Conservation (phyloP, 441 rosid genomes). For the Mallotus repandus region DNA sequence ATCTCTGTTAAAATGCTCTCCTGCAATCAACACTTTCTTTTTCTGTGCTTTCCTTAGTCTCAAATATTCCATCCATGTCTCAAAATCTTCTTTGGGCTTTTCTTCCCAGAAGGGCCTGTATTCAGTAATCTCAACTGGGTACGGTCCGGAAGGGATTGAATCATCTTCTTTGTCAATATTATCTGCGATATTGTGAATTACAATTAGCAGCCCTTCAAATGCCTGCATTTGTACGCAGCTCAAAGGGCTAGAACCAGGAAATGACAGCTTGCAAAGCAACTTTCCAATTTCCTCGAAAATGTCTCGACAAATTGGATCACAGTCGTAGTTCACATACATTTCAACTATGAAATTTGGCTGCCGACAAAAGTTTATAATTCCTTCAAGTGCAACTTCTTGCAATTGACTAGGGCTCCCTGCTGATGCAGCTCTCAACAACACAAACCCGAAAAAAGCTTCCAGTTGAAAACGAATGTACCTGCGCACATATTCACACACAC, state of each 20-base stretch:
- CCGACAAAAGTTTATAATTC: slow-evolving; percentile 71
- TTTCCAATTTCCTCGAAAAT: slow-evolving; percentile 75
- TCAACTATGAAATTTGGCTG: slow-evolving; percentile 78
- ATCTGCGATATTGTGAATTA: slow-evolving; percentile 76
- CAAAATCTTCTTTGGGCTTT: slow-evolving; percentile 49
- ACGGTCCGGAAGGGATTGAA: slow-evolving; percentile 42
- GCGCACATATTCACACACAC: slow-evolving; percentile 2
- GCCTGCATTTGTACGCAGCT: slow-evolving; percentile 76
- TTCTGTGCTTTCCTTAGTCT: slow-evolving; percentile 75
- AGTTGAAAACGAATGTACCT: slow-evolving; percentile 84
- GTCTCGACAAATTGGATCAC: slow-evolving; percentile 61
- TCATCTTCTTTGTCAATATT: slow-evolving; percentile 58
- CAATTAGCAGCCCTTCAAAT: slow-evolving; percentile 79
- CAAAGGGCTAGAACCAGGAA: slow-evolving; percentile 61
- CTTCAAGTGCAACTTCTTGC: slow-evolving; percentile 91
- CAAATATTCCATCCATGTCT: slow-evolving; percentile 60
- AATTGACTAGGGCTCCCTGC: slow-evolving; percentile 43
- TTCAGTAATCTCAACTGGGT: slow-evolving; percentile 56
- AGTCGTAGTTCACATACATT: slow-evolving; percentile 80
- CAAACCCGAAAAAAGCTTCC: slow-evolving; percentile 79
- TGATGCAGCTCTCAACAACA: slow-evolving; percentile 52
- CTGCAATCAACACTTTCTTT: slow-evolving; percentile 65
- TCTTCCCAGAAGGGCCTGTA: slow-evolving; percentile 80
- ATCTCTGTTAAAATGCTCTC: slow-evolving; percentile 73
- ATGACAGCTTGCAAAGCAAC: slow-evolving; percentile 78